Evolutionary conservation across 2,329 filamentous ascomycete genomes (phyloP), one percentile per base, ranked within the genome.

Genomic region (Aspergillus neoniger): DNA sequence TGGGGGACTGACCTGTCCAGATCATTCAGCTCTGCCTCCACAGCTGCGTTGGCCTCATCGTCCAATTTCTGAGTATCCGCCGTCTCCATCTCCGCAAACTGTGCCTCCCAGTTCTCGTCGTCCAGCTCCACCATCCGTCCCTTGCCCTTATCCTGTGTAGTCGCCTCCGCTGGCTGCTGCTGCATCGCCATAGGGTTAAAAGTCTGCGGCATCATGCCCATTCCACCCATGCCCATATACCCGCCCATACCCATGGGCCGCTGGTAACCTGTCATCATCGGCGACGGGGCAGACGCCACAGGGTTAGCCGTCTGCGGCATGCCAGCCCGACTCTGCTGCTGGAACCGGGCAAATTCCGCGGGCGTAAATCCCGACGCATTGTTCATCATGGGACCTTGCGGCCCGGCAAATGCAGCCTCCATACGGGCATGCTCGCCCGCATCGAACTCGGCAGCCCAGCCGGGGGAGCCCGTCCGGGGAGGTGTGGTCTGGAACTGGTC

Each of bases 41-140:
- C 91, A 17, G 89, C 90, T 61, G 83, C 83, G 63, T 91, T 89
- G 56, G 91, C 90, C 71, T 88, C 81, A 38, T 79, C 81, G 63
- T 88, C 86, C 59, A 85, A 76, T 57, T 80, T 81, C 68, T 82
- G 81, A 56, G 80, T 76, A 53, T 83, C 80, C 41, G 79, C 78
- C 14, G 79, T 79, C 74, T 94, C 91, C 74, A 97, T 88, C 77
- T 95, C 87, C 59, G 92, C 91, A 76, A 99, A 99, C 76, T 98
- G 92, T 69, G 92, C 91, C 78, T 98, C 94, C 95, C 95, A 98
- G 72, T 96, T 90, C 71, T 89, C 82, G 69, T 99, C 94, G 74
- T 97, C 92, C 23, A 98, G 85, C 79, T 98, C 95, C 12, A 98
- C 89, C 79, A 98, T 86, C 38, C 85, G 80, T 5, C 81, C 86